These are phyloP conservation scores for Podila epigama DNA, from an alignment of 192 early-diverging fungal genomes.

Conservation along the genomic window DNA sequence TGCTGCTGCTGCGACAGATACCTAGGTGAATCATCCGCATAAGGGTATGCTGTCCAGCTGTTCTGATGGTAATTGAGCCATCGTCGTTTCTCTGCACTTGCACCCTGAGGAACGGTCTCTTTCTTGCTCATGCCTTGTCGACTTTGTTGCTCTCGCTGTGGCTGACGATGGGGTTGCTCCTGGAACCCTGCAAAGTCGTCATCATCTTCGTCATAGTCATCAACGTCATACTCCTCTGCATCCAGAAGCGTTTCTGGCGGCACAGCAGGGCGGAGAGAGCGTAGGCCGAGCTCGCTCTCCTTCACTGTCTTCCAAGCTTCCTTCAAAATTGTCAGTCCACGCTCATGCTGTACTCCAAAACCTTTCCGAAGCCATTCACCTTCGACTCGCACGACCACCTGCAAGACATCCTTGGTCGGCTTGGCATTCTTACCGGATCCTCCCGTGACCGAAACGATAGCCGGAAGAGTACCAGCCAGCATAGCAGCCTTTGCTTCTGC, in stretches of 20 bases:
- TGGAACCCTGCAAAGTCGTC: constrained; percentile 7
- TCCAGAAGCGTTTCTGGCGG: neutral
- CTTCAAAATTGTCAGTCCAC: constrained; percentile 30
- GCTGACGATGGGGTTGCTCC: too few relatives aligned
- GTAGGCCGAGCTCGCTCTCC: constrained; percentile 23
- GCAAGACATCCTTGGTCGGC: constrained; percentile 6
- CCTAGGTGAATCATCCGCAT: constrained; percentile 31
- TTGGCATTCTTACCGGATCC: constrained; percentile 5
- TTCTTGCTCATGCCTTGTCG: too few relatives aligned
- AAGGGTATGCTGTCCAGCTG: constrained; percentile 41
- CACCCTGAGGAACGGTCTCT: neutral
- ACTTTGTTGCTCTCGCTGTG: neutral
- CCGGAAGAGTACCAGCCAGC: neutral
- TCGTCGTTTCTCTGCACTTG: constrained; percentile 26
- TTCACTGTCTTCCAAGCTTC: constrained; percentile 47
- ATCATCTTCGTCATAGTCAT: neutral
- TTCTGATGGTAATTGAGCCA: constrained; percentile 44
- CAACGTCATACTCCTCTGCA: neutral
- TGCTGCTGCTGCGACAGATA: constrained; percentile 31
- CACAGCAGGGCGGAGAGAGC: constrained; percentile 16
- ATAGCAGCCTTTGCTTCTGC: neutral
- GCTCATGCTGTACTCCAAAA: constrained; percentile 38
- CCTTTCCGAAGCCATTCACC: constrained; percentile 46
- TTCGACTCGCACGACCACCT: constrained; percentile 41
- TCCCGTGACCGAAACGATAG: neutral